Evolutionary conservation across 2,329 filamentous ascomycete genomes (phyloP).

Genomic region (Didymella pomorum): DNA sequence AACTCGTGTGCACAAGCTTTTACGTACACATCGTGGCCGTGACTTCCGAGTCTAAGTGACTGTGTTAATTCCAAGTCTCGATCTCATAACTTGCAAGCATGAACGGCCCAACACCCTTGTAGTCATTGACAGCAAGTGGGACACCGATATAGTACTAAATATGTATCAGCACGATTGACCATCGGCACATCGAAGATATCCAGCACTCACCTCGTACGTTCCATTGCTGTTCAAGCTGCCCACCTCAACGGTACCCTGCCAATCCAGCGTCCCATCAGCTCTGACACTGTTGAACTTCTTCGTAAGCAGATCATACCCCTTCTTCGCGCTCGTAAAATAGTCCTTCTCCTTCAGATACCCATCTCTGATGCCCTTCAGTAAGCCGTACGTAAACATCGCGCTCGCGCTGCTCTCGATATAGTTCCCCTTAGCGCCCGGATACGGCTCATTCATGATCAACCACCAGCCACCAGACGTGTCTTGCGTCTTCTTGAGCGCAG

Average conservation of each 20-base stretch:
- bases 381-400: conserved; percentile 54
- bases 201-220: conserved; percentile 55
- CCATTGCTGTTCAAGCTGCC: conserved; percentile 58
- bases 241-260: conserved; percentile 59
- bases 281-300: conserved; percentile 53
- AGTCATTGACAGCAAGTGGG: conserved; percentile 40
- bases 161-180: too few species aligned
- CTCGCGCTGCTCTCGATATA: conserved; percentile 66
- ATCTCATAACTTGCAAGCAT: too few species aligned
- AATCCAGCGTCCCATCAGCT: conserved; percentile 55
- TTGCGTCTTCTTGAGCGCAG: conserved; percentile 50
- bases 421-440: conserved; percentile 57
- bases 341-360: conserved; percentile 29
- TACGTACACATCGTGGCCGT: too few species aligned
- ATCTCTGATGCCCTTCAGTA: conserved; percentile 28
- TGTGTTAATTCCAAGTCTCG: too few species aligned
- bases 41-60: too few species aligned
- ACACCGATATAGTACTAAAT: conserved; percentile 45
- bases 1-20: too few species aligned
- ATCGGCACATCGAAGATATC: too few species aligned
- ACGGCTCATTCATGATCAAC: conserved; percentile 60
- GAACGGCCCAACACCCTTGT: neutral
- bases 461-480: conserved; percentile 62
- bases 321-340: conserved; percentile 47
- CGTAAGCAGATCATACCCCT: conserved; percentile 53